Percentiles rank a stretch among this genome's conserved stretches.
These are phyloP conservation scores for Stephania yunnanensis DNA, from an alignment of 164 flowering plant species.

Conservation along the genomic window DNA sequence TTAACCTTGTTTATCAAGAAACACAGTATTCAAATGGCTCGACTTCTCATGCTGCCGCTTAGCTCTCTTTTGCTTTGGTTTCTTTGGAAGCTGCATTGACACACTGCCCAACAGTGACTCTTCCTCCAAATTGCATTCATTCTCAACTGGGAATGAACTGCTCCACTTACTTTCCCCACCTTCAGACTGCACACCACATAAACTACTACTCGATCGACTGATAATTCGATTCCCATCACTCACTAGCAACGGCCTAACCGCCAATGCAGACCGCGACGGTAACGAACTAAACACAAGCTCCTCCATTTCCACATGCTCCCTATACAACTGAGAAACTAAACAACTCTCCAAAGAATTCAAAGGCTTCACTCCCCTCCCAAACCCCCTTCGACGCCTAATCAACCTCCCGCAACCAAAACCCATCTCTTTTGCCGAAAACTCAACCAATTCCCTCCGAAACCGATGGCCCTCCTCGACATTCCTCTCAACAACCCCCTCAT, in stretches of 20 bases:
- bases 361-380: constrained; percentile 35
- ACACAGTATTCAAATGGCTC: constrained; percentile 19
- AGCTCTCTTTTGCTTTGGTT: constrained; percentile 25
- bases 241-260: constrained; percentile 49
- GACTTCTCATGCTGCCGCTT: constrained; percentile 20
- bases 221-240: constrained; percentile 56
- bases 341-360: constrained; percentile 64
- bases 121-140: constrained; percentile 25
- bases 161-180: constrained; percentile 15
- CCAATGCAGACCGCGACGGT: constrained; percentile 30
- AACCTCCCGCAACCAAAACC: constrained; percentile 3
- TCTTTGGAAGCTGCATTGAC: constrained; percentile 21
- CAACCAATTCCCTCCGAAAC: constrained; percentile 12
- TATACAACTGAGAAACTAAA: constrained; percentile 62
- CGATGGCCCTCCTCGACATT: constrained; percentile 15
- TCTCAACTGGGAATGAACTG: constrained; percentile 5
- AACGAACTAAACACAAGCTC: constrained; percentile 39
- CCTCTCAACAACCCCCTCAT: constrained; percentile 7
- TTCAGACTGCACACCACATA: constrained; percentile 13
- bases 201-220: constrained; percentile 29
- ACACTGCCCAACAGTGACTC: constrained; percentile 32
- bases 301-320: constrained; percentile 43
- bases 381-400: constrained; percentile 20
- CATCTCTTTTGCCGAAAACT: constrained; percentile 18
- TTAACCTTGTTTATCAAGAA: constrained; percentile 30